Conservation (phyloP, 208 protist genomes). For the Polymyxa betae region DNA sequence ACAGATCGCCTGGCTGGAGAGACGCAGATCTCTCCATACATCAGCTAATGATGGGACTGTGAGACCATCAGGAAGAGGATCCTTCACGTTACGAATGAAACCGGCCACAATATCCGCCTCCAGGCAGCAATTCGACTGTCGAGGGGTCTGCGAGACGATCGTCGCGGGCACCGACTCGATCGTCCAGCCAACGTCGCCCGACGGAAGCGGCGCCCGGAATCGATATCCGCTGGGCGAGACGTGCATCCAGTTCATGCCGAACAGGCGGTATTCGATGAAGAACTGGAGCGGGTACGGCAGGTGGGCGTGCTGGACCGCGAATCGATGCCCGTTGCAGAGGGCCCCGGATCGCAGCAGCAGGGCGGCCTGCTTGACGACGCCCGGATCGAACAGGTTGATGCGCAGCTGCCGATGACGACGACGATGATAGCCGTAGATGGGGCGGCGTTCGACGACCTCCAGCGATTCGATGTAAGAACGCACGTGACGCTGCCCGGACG, state of each 20-base stretch:
- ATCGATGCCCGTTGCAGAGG: slow-evolving; percentile 3
- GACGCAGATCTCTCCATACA: neutral
- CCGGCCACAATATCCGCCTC: neutral
- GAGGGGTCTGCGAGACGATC: too few relatives aligned
- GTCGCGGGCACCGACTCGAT: too few relatives aligned
- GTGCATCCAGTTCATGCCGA: neutral
- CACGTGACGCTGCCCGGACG: neutral
- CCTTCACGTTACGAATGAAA: neutral
- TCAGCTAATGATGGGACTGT: neutral
- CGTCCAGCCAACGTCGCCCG: too few relatives aligned
- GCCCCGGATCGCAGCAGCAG: neutral
- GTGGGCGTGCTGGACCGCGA: neutral
- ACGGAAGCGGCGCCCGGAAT: too few relatives aligned
- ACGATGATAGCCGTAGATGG: neutral
- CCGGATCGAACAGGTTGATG: neutral
- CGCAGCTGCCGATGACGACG: neutral
- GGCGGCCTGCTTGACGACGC: neutral
- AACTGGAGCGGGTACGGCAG: neutral
- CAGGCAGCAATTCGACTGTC: neutral
- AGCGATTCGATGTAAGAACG: neutral
- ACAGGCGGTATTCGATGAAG: neutral
- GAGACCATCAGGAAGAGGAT: neutral
- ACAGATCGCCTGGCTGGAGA: neutral
- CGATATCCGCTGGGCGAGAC: neutral
- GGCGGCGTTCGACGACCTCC: neutral